Evolutionary conservation across 352 stramenopile genomes (phyloP).

Genomic region (Globisporangium megalacanthum): DNA sequence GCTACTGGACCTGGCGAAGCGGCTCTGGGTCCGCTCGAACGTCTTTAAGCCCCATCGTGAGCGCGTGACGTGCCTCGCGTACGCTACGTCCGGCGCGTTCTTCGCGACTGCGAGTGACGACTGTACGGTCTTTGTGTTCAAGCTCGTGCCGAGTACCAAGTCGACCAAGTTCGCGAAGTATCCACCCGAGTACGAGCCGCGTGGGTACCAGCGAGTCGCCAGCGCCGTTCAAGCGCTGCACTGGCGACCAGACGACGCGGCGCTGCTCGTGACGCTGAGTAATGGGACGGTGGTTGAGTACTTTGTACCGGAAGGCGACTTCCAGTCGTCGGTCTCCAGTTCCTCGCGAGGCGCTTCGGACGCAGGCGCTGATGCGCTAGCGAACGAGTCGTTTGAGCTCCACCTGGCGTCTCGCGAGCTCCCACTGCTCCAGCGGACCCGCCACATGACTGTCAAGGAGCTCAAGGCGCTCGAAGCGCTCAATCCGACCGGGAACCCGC

Average conservation of each 20-base stretch:
- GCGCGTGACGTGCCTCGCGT: slow-evolving; percentile 60
- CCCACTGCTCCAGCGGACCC: slow-evolving; percentile 34
- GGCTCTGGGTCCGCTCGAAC: slow-evolving; percentile 55
- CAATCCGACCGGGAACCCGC: slow-evolving; percentile 29
- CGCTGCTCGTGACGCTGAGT: slow-evolving; percentile 59
- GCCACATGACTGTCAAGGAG: slow-evolving; percentile 45
- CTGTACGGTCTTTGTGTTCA: slow-evolving; percentile 86
- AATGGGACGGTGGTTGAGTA: slow-evolving; percentile 66
- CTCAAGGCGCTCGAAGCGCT: slow-evolving; percentile 38
- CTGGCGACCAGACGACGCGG: slow-evolving; percentile 66
- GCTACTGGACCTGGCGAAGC: slow-evolving; percentile 43
- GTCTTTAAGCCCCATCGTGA: slow-evolving; percentile 88
- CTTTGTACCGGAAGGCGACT: slow-evolving; percentile 31
- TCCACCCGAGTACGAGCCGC: slow-evolving; percentile 54
- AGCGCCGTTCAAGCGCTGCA: slow-evolving; percentile 32
- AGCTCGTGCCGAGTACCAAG: slow-evolving; percentile 38
- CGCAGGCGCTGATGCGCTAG: slow-evolving; percentile 18
- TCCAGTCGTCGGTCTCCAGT: slow-evolving; percentile 8
- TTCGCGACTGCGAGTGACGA: slow-evolving; percentile 81
- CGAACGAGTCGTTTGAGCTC: slow-evolving; percentile 49
- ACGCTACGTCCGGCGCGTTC: slow-evolving; percentile 57
- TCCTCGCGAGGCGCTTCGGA: slow-evolving; percentile 2
- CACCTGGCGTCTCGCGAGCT: slow-evolving; percentile 35
- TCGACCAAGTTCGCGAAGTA: slow-evolving; percentile 50
- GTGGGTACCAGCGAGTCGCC: slow-evolving; percentile 64